Conservation (phyloP, 148 eudicot genomes). For the Tetragonia tetragonoides region DNA sequence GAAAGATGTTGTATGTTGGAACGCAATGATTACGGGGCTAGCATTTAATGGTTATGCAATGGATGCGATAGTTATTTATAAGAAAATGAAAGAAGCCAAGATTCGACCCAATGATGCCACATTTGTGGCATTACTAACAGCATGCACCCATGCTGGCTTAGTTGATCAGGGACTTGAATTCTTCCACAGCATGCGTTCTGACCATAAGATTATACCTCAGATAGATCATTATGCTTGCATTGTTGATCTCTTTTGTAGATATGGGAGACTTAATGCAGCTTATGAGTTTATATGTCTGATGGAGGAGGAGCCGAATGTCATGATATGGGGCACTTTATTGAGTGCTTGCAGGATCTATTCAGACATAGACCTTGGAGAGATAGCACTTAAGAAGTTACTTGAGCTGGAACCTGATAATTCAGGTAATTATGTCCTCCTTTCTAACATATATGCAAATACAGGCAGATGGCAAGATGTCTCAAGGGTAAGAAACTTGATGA, state of each 20-base stretch:
- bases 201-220: constrained; percentile 39
- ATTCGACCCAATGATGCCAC: constrained; percentile 48
- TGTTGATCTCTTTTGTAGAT: constrained; percentile 52
- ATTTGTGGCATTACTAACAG: constrained; percentile 50
- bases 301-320: constrained; percentile 50
- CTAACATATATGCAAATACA: constrained; percentile 42
- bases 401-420: constrained; percentile 57
- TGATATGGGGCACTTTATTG: constrained; percentile 59
- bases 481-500: constrained; percentile 37
- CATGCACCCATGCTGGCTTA: constrained; percentile 57
- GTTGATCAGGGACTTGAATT: constrained; percentile 44
- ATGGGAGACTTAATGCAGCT: constrained; percentile 47
- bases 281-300: constrained; percentile 45
- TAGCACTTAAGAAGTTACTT: constrained; percentile 36
- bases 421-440: constrained; percentile 53
- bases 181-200: constrained; percentile 40
- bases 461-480: constrained; percentile 56
- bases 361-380: constrained; percentile 46
- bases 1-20: constrained; percentile 56
- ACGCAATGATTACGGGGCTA: constrained; percentile 55
- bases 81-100: constrained; percentile 38
- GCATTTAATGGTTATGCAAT: constrained; percentile 49
- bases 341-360: constrained; percentile 44
- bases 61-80: constrained; percentile 36
- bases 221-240: constrained; percentile 61